Conservation (phyloP, 768 basidiomycete species). For the Multifurca ochricompacta region DNA sequence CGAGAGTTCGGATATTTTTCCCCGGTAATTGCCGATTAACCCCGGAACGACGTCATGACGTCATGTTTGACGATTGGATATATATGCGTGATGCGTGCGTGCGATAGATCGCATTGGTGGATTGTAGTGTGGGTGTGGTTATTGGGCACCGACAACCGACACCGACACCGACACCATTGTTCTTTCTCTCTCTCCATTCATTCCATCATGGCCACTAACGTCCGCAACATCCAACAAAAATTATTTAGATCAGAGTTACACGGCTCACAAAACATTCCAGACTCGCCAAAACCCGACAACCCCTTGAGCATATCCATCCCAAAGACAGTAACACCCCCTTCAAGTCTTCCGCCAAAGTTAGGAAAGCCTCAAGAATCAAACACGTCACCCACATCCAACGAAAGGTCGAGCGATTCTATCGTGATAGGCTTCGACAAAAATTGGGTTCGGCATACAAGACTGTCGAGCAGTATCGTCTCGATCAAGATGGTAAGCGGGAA, state of each 20-base stretch:
- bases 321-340: conserved; percentile 36
- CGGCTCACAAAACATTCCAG: conserved; percentile 21
- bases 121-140: too few relatives aligned
- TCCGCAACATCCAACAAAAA: conserved; percentile 52
- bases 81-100: neutral
- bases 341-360: conserved; percentile 21
- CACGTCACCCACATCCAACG: conserved; percentile 13
- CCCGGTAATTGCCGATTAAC: neutral
- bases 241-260: conserved; percentile 12
- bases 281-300: conserved; percentile 12
- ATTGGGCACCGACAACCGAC: too few relatives aligned
- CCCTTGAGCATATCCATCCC: conserved; percentile 67
- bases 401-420: conserved; percentile 36
- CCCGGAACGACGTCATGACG: conserved; percentile 14
- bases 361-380: conserved; percentile 1
- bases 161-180: too few relatives aligned
- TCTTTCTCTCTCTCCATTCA: conserved; percentile 9
- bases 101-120: conserved; percentile 4
- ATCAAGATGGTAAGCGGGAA: conserved; percentile 71
- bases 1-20: too few relatives aligned
- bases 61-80: too few relatives aligned
- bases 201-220: conserved; percentile 34
- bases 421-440: conserved; percentile 54
- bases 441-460: conserved; percentile 72
- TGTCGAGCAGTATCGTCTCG: conserved; percentile 76